Base-by-base conservation (phyloP, 257 asterid species). In the Nicotiana obtusifolia region DNA sequence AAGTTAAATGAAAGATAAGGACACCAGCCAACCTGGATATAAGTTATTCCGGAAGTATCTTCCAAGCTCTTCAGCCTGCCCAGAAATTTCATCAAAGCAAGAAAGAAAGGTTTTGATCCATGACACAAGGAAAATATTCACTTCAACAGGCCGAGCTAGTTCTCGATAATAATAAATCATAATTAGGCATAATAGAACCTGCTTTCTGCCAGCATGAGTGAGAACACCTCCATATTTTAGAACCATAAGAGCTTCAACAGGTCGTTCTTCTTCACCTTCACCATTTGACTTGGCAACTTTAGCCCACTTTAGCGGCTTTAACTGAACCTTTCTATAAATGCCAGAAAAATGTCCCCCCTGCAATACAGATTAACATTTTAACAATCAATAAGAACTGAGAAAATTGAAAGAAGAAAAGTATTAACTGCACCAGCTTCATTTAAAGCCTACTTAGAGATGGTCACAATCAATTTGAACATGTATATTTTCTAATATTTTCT, bases 291-390 rank as follows among this genome's bases (percentile, higher is more conserved):
- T 93, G 26, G 91, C 80, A 85, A 93, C 92, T 89, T 91, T 94
- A 81, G 83, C 90, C 99, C 99, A 96, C 82, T 89, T 93, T 76
- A 94, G 89, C 33, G 99, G 99, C 89, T 96, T 96, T 78, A 96
- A 90, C 85, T 96, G 99, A 82, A 94, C 99, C 88, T 96, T 96
- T 76, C 99, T 88, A 82, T 96, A 96, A 64, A 96, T 96, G 41
- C 99, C 99, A 54, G 99, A 96, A 89, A 96, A 96, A 88, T 96
- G 99, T 4, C 99, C 99, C 22, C 99, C 99, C 99, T 96, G 90
- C 79, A 84, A 49, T 76, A 60, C 86, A 80, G 15, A 80, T 81
- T 54, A 69, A 33, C 82, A 30, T 76, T 78, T 65, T 67, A 81
- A 52, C 81, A 77, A 57, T 17, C 44, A 28, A 53, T 16, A 80